Evolutionary conservation across 768 basidiomycete genomes (phyloP), one percentile per base, ranked within the genome.

Genomic region (Lactarius hengduanensis): DNA sequence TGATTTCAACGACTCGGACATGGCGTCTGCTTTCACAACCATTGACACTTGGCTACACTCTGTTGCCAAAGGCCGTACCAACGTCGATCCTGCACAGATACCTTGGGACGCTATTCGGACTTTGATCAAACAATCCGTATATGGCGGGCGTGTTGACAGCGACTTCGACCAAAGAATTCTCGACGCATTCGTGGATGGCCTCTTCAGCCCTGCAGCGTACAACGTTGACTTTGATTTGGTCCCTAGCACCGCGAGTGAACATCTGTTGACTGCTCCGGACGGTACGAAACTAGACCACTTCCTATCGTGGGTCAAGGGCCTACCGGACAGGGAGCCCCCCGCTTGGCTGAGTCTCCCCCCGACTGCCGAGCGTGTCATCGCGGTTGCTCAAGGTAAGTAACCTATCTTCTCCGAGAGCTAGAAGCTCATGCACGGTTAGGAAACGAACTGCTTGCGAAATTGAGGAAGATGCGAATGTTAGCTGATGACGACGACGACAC

Each of bases 1-100:
- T 78, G 97, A 98, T 76, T 98, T 98, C 86, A 99, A 99, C 77
- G 96, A 98, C 75, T 97, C 96, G 5, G 97, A 99, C 74, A 91
- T 97, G 85, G 86, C 91, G 18, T 91, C 96, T 13, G 96, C 96
- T 1, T 91, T 94, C 73, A 84, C 83, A 50, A 96, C 93, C 20
- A 97, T 98, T 74, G 96, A 98, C 74, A 82, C 87, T 1, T 98
- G 96, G 94, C 81, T 98, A 59, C 83, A 82, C 59, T 75, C 83
- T 0, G 82, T 90, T 59, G 89, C 96, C 5, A 91, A 93, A 74
- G 96, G 96, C 26, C 84, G 90, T 62, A 84, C 95, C 4, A 98
- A 98, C 74, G 85, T 99, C 63, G 91, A 98, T 74, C 97, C 97
- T 1, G 89, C 86, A 0, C 81, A 83, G 11, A 95, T 99, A 59